phyloP scores from a whole-genome alignment of 2,329 filamentous ascomycete species.

The Akanthomyces dipterigenus region DNA sequence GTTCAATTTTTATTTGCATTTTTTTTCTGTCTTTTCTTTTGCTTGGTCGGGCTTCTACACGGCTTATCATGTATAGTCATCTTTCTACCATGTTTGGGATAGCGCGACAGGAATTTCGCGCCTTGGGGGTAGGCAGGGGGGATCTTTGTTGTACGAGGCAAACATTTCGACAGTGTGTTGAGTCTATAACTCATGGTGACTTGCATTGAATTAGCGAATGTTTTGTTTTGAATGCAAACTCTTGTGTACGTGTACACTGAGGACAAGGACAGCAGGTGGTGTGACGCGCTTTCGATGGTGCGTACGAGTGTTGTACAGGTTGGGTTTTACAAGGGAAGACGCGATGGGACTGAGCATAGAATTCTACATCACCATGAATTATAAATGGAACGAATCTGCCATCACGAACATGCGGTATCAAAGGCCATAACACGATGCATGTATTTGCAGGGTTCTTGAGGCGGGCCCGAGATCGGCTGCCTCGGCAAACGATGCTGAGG shows the following conservation, averaged over 20 bases:
- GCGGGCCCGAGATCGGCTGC: background rate
- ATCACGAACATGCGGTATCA: background rate
- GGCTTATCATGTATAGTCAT: conserved; percentile 3
- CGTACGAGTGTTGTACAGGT: background rate
- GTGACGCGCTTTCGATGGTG: conserved; percentile 1
- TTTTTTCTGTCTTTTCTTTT: background rate
- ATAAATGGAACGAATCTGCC: conserved; percentile 12
- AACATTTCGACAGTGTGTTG: background rate
- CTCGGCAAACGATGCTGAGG: background rate
- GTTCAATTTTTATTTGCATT: background rate
- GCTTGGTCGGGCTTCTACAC: background rate
- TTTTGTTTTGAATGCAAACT: conserved; percentile 2
- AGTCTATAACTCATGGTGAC: background rate
- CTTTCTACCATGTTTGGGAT: background rate
- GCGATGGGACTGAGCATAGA: background rate
- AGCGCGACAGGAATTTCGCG: background rate
- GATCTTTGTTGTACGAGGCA: conserved; percentile 5
- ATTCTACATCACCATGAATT: background rate
- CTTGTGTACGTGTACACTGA: conserved; percentile 1
- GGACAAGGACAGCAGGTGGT: conserved; percentile 8
- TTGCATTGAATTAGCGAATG: conserved; percentile 1
- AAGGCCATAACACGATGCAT: background rate
- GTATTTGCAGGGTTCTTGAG: background rate
- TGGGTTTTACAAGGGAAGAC: background rate
- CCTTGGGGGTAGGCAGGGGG: background rate